Evolutionary conservation across 805 yeast genomes (phyloP).

Genomic region (Kuraishia piskuri): DNA sequence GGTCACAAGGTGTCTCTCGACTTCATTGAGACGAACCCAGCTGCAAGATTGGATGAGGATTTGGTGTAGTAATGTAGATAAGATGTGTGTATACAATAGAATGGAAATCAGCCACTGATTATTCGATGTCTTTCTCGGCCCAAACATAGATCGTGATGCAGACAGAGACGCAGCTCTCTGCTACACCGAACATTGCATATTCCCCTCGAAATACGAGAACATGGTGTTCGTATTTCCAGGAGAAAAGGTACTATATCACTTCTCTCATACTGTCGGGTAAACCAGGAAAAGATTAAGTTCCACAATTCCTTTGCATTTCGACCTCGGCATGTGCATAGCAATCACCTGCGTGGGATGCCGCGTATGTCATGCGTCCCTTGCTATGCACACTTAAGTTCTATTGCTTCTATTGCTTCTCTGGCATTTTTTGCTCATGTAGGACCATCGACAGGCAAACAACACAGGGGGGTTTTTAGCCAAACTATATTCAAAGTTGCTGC

Average conservation of each 20-base stretch:
- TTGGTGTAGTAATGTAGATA: neutral
- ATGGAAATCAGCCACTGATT: neutral
- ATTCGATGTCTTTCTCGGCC: neutral
- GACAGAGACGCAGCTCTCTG: neutral
- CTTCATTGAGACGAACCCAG: slow-evolving; percentile 92
- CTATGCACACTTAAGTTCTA: neutral
- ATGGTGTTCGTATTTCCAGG: no score
- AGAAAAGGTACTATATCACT: no score
- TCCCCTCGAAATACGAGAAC: no score
- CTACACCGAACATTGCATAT: no score
- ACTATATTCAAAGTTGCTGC: no score
- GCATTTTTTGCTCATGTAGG: no score
- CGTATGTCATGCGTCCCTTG: neutral
- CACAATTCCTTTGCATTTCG: no score
- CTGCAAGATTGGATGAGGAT: slow-evolving; percentile 90
- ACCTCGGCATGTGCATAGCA: neutral
- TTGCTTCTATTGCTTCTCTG: neutral
- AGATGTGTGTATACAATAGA: neutral
- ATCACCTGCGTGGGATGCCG: neutral
- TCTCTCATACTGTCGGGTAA: no score
- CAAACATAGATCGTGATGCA: neutral
- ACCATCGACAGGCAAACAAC: no score
- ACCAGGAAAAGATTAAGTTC: no score
- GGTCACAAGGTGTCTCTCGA: slow-evolving; percentile 96
- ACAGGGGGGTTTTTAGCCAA: no score